Conservation (phyloP, 768 basidiomycete species). For the Pleurotus salmoneostramineus region DNA sequence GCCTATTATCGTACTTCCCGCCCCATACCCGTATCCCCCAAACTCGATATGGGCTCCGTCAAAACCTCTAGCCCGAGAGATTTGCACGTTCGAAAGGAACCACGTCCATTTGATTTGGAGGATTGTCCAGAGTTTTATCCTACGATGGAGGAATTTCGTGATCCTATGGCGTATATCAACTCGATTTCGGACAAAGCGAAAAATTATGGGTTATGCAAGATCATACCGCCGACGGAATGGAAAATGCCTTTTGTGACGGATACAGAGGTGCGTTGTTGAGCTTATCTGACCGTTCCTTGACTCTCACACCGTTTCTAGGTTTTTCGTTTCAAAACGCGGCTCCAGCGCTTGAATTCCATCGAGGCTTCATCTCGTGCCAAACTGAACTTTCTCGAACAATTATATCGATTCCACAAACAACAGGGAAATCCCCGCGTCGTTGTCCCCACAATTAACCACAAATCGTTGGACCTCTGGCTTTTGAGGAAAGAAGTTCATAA, state of each 20-base stretch:
- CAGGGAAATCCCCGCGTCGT: conserved; percentile 87
- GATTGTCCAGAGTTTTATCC: conserved; percentile 92
- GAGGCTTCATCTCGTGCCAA: conserved; percentile 97
- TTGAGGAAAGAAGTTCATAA: conserved; percentile 89
- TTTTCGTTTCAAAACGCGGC: conserved; percentile 93
- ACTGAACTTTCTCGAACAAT: conserved; percentile 94
- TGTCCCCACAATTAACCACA: conserved; percentile 93
- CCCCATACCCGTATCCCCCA: conserved; percentile 60
- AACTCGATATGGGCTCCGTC: conserved; percentile 66
- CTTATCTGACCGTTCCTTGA: conserved; percentile 4
- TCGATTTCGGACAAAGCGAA: conserved; percentile 69
- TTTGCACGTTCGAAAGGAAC: conserved; percentile 30
- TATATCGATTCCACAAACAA: conserved; percentile 95
- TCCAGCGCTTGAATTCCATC: conserved; percentile 93
- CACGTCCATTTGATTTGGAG: conserved; percentile 79
- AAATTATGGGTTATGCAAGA: conserved; percentile 90
- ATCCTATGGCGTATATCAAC: conserved; percentile 92
- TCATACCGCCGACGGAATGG: conserved; percentile 92
- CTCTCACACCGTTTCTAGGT: conserved; percentile 37
- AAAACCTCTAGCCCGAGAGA: conserved; percentile 57
- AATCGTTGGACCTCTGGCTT: conserved; percentile 90
- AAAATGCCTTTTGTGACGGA: conserved; percentile 95
- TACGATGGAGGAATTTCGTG: conserved; percentile 85
- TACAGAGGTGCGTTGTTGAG: conserved; percentile 67
- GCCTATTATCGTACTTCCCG: conserved; percentile 44